phyloP scores from a whole-genome alignment of 257 asterid genomes.

The Ajuga chamaepitys region DNA sequence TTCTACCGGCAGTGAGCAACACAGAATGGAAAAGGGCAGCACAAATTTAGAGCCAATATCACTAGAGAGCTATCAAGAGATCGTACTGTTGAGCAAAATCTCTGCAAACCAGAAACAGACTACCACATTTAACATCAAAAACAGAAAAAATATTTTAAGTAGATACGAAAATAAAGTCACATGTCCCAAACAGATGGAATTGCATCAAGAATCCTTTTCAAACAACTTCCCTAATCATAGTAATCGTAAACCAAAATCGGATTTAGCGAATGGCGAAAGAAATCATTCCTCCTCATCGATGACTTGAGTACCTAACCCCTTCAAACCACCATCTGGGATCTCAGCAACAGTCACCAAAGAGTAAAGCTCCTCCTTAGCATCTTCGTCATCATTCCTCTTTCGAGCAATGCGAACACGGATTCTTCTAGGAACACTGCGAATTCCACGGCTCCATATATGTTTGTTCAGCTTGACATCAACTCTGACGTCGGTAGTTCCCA shows the following conservation, averaged over 20 bases:
- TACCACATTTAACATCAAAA: neutral
- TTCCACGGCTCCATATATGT: conserved; percentile 47
- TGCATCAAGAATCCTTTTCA: neutral
- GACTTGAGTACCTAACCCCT: conserved; percentile 41
- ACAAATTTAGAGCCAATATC: no score
- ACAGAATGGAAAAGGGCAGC: no score
- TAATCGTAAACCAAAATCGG: conserved; percentile 16
- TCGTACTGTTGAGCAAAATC: no score
- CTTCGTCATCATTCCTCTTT: conserved; percentile 52
- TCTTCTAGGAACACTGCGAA: conserved; percentile 49
- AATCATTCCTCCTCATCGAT: conserved; percentile 37
- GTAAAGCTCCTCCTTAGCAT: conserved; percentile 54
- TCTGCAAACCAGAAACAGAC: no score
- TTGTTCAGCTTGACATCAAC: conserved; percentile 50
- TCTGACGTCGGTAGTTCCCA: conserved; percentile 46
- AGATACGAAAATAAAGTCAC: neutral
- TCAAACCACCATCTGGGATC: conserved; percentile 33
- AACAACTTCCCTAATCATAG: neutral
- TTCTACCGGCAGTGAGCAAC: no score
- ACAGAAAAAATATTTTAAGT: neutral
- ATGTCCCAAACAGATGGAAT: neutral
- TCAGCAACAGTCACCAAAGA: conserved; percentile 51
- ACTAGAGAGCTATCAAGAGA: no score
- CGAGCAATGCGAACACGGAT: conserved; percentile 42
- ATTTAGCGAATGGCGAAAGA: conserved; percentile 5